Evolutionary conservation across 2,329 filamentous ascomycete species (phyloP).

Genomic region (Harringtonia aguacate): DNA sequence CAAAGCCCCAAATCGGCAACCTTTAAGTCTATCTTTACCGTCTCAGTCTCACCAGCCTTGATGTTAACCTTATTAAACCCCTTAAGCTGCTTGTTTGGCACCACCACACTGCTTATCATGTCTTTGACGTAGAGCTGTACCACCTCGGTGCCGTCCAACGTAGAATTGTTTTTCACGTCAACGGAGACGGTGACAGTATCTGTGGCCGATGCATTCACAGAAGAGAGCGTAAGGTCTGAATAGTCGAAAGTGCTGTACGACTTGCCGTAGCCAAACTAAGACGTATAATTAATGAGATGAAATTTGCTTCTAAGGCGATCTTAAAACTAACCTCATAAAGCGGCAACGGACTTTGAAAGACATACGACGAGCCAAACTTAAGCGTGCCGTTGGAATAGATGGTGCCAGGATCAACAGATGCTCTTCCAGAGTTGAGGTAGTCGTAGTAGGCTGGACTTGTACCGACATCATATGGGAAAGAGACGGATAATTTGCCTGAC

Average conservation of each 20-base stretch:
- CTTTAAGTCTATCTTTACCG: slow-evolving; percentile 35
- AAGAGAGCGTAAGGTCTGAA: slow-evolving; percentile 36
- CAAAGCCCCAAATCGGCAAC: slow-evolving; percentile 49
- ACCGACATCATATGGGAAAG: slow-evolving; percentile 57
- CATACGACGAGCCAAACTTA: slow-evolving; percentile 54
- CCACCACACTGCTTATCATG: slow-evolving; percentile 48
- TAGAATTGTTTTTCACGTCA: slow-evolving; percentile 49
- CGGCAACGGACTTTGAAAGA: slow-evolving; percentile 46
- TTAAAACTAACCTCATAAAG: slow-evolving; percentile 30
- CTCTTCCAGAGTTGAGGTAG: slow-evolving; percentile 56
- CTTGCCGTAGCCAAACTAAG: slow-evolving; percentile 53
- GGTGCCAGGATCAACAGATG: slow-evolving; percentile 39
- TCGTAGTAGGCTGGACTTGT: slow-evolving; percentile 62
- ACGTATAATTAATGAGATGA: too few relatives aligned
- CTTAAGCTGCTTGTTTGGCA: slow-evolving; percentile 53
- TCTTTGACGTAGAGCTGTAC: slow-evolving; percentile 60
- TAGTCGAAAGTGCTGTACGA: slow-evolving; percentile 57
- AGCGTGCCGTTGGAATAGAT: slow-evolving; percentile 47
- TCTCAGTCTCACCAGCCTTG: slow-evolving; percentile 47
- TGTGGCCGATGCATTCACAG: slow-evolving; percentile 29
- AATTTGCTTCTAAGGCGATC: too few relatives aligned
- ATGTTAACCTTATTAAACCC: slow-evolving; percentile 58
- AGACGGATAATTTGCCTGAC: slow-evolving; percentile 54
- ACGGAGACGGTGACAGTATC: slow-evolving; percentile 50
- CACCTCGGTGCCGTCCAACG: slow-evolving; percentile 51